Percentiles rank a stretch among this genome's conserved stretches.
These are phyloP conservation scores for Boletales sp. DNA, from an alignment of 768 basidiomycete genomes.

Conservation along the genomic window DNA sequence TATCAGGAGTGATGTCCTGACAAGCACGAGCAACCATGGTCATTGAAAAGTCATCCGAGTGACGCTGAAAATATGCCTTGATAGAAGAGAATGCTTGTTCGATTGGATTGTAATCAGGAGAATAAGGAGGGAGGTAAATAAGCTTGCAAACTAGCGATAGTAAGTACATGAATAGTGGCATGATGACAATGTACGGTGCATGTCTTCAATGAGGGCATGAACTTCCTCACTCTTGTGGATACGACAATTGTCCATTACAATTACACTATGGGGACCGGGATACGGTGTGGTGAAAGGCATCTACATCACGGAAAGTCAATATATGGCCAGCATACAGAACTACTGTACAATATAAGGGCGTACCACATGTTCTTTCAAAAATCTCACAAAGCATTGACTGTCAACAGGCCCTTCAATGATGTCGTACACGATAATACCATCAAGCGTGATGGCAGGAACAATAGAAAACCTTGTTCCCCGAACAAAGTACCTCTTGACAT, in stretches of 20 bases:
- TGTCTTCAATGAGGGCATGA: slow-evolving; percentile 10
- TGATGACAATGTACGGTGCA: slow-evolving; percentile 14
- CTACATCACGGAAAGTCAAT: too few species aligned
- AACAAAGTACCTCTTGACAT: slow-evolving; percentile 13
- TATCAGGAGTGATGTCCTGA: slow-evolving; percentile 1
- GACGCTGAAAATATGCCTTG: background rate
- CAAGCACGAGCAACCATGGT: background rate
- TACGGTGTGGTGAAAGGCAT: background rate
- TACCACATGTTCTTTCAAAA: too few species aligned
- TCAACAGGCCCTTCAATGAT: slow-evolving; percentile 15
- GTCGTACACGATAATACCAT: slow-evolving; percentile 18
- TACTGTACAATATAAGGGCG: background rate
- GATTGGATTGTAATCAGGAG: slow-evolving; percentile 26
- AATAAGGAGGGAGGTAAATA: slow-evolving; percentile 23
- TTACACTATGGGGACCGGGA: background rate
- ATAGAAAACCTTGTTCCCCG: slow-evolving; percentile 8
- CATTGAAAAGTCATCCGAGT: background rate
- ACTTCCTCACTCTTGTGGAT: slow-evolving; percentile 26
- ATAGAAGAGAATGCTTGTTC: slow-evolving; percentile 17
- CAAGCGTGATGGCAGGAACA: slow-evolving; percentile 11
- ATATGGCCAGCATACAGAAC: too few species aligned
- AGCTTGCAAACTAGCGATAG: slow-evolving; percentile 19
- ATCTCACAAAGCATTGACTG: slow-evolving; percentile 1
- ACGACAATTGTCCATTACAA: slow-evolving; percentile 23
- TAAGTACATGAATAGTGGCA: background rate